Conservation (phyloP, 306 rosid genomes). For the Lablab purpureus region DNA sequence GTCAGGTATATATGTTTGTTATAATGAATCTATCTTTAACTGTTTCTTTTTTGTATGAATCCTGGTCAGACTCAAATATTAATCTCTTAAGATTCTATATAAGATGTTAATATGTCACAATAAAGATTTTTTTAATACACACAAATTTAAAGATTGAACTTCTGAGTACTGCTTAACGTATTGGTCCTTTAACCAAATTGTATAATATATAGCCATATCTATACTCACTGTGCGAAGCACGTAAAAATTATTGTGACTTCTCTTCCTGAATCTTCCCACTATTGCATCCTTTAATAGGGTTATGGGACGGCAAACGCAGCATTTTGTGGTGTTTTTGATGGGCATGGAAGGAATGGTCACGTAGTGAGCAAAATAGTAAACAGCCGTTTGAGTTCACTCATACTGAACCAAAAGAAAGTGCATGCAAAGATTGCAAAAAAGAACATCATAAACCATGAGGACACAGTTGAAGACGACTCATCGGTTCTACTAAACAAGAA, state of each 20-base stretch:
- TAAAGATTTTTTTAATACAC: too few relatives aligned
- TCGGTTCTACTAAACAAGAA: slow-evolving; percentile 18
- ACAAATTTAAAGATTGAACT: too few relatives aligned
- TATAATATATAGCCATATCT: too few relatives aligned
- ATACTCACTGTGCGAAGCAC: neutral
- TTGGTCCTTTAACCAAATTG: neutral
- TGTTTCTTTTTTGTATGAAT: too few relatives aligned
- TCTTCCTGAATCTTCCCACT: neutral
- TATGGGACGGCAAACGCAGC: slow-evolving; percentile 49
- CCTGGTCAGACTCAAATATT: neutral
- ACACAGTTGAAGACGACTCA: neutral
- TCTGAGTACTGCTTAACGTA: too few relatives aligned
- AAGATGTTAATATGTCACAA: too few relatives aligned
- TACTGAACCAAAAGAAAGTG: slow-evolving; percentile 45
- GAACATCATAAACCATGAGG: neutral
- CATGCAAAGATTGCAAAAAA: neutral
- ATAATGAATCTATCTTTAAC: neutral
- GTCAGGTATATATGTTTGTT: slow-evolving; percentile 50
- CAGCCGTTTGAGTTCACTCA: slow-evolving; percentile 49
- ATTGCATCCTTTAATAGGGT: slow-evolving; percentile 41
- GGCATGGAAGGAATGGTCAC: slow-evolving; percentile 75
- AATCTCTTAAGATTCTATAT: too few relatives aligned
- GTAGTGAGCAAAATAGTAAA: slow-evolving; percentile 60
- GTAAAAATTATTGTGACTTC: neutral
- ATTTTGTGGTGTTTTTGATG: slow-evolving; percentile 70